These are phyloP conservation scores for Vinca major DNA, from an alignment of 305 asterid species.

Conservation along the genomic window DNA sequence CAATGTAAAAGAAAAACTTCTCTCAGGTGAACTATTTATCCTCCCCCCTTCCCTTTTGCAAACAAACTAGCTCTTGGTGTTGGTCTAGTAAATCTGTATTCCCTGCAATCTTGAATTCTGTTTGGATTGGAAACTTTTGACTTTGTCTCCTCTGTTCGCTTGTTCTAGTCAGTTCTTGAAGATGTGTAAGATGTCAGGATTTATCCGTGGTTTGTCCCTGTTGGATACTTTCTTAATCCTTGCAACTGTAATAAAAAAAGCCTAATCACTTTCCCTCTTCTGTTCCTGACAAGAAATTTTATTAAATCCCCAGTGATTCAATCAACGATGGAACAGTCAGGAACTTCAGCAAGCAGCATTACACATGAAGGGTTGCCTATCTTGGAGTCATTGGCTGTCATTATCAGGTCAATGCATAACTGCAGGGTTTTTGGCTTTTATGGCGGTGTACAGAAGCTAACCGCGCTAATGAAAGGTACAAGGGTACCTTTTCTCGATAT, in stretches of 20 bases:
- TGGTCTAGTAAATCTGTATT: background rate
- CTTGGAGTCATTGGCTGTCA: constrained; percentile 70
- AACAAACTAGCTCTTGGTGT: background rate
- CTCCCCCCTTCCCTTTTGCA: too few relatives aligned
- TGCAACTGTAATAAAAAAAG: constrained; percentile 7
- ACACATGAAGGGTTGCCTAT: constrained; percentile 62
- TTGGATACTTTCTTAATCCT: background rate
- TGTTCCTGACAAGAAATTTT: constrained; percentile 9
- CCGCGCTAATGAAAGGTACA: constrained; percentile 89
- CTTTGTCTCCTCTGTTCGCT: background rate
- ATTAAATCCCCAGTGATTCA: constrained; percentile 18
- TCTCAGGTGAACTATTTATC: too few relatives aligned
- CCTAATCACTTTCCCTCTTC: background rate
- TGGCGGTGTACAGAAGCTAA: constrained; percentile 83
- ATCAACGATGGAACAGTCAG: constrained; percentile 45
- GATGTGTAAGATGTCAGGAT: background rate
- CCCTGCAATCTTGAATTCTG: background rate
- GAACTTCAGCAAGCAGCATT: constrained; percentile 38
- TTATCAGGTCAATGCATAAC: constrained; percentile 79
- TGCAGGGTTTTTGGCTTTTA: constrained; percentile 76
- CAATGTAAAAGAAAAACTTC: too few relatives aligned
- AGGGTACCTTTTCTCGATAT: constrained; percentile 8
- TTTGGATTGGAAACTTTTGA: background rate
- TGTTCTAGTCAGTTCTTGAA: constrained; percentile 11
- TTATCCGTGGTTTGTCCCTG: constrained; percentile 1